These are phyloP conservation scores for Colletotrichum phormii DNA, from an alignment of 2,329 filamentous ascomycete genomes.

Conservation along the genomic window DNA sequence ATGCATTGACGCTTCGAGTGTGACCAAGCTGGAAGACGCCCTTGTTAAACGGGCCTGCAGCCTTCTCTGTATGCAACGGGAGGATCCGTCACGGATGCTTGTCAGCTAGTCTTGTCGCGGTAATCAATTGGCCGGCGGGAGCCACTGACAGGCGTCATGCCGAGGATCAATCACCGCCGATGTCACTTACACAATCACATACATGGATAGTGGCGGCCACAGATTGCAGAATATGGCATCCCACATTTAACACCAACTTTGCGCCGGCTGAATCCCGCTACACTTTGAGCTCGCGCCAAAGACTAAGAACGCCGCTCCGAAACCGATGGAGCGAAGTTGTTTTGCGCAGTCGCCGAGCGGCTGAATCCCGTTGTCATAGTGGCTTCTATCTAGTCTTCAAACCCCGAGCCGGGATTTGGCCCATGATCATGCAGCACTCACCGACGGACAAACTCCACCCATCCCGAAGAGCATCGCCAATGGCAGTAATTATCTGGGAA, in stretches of 20 bases:
- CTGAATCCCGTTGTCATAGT: neutral
- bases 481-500: neutral
- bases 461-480: neutral
- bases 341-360: neutral
- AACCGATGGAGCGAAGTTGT: neutral
- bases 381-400: conserved; percentile 9
- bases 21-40: neutral
- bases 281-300: neutral
- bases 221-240: neutral
- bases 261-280: neutral
- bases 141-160: neutral
- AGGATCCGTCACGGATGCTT: neutral
- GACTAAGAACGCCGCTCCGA: neutral
- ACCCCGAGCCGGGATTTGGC: conserved; percentile 34
- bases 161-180: neutral
- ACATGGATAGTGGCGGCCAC: neutral
- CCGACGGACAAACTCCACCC: conserved; percentile 19
- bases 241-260: neutral
- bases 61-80: neutral
- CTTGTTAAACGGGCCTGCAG: neutral
- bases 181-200: neutral
- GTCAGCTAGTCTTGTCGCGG: neutral
- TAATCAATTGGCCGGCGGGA: neutral
- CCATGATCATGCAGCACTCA: conserved; percentile 15
- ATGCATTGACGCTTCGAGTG: neutral